These are phyloP conservation scores for Colletotrichum tamarilloi DNA, from an alignment of 2,329 filamentous ascomycete species.

Conservation along the genomic window DNA sequence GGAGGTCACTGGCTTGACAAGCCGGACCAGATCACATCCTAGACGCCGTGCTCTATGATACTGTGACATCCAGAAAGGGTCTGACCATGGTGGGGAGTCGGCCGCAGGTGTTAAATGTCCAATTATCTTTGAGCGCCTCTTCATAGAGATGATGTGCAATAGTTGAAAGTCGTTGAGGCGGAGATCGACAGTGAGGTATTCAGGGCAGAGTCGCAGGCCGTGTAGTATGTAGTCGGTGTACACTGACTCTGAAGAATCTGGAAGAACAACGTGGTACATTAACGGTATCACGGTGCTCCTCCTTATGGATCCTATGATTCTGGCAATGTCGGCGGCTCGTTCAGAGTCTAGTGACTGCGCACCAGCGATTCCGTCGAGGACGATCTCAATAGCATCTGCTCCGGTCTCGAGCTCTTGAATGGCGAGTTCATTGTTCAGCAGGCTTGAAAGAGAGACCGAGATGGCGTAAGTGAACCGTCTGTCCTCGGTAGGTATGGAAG, in stretches of 20 bases:
- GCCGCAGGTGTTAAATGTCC: constrained; percentile 61
- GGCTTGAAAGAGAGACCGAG: constrained; percentile 67
- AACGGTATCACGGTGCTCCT: constrained; percentile 71
- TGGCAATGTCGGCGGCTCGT: constrained; percentile 64
- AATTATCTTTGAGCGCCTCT: constrained; percentile 70
- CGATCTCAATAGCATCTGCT: constrained; percentile 74
- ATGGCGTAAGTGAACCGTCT: constrained; percentile 76
- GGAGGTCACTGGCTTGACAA: constrained; percentile 66
- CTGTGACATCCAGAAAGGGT: constrained; percentile 63
- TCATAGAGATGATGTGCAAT: constrained; percentile 58
- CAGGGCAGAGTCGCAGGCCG: constrained; percentile 70
- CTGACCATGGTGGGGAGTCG: constrained; percentile 64
- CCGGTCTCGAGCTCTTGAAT: constrained; percentile 75
- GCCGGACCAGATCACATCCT: constrained; percentile 71
- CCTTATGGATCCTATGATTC: constrained; percentile 68
- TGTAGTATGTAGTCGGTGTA: constrained; percentile 70
- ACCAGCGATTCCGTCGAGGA: constrained; percentile 53
- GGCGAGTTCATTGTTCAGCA: constrained; percentile 65
- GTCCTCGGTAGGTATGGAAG: constrained; percentile 68
- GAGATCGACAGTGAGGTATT: constrained; percentile 72
- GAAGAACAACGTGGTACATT: constrained; percentile 62
- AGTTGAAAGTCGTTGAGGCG: constrained; percentile 64
- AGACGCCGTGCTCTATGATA: constrained; percentile 68
- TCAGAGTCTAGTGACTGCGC: constrained; percentile 39
- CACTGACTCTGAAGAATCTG: constrained; percentile 41